Evolutionary conservation across 2,329 filamentous ascomycete species (phyloP).

Genomic region (Trichoderma polysporum): DNA sequence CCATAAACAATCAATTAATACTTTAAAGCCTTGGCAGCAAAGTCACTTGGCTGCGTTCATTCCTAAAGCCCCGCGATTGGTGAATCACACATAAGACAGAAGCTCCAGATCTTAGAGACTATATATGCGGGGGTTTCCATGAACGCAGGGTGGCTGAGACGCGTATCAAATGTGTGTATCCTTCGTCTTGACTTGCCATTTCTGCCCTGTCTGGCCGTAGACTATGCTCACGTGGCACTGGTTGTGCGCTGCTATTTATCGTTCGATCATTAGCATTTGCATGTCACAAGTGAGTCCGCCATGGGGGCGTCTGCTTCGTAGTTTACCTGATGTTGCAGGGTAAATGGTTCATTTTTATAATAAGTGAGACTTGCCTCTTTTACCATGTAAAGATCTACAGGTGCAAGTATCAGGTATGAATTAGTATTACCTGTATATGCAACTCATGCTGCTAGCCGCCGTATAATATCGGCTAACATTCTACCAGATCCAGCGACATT

Average conservation of each 20-base stretch:
- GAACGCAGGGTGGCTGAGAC: constrained; percentile 10
- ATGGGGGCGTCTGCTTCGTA: no score
- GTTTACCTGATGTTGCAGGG: background rate
- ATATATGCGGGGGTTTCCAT: background rate
- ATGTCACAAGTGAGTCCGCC: background rate
- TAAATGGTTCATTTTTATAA: background rate
- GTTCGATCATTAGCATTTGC: background rate
- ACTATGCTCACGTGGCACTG: background rate
- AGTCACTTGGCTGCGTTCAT: background rate
- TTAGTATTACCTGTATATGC: background rate
- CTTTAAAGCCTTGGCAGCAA: background rate
- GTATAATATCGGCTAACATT: background rate
- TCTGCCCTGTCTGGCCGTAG: background rate
- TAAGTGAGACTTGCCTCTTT: background rate
- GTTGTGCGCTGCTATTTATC: background rate
- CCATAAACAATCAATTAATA: no score
- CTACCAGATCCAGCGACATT: no score
- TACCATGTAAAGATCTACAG: no score
- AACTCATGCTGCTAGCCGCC: background rate
- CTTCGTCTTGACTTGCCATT: constrained; percentile 14
- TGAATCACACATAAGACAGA: background rate
- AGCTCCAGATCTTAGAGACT: background rate
- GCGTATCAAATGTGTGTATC: background rate
- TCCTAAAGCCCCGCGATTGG: background rate
- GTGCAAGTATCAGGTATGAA: background rate